These are phyloP conservation scores for Theobroma cacao DNA, from an alignment of 345 rosid genomes.

Conservation along the genomic window DNA sequence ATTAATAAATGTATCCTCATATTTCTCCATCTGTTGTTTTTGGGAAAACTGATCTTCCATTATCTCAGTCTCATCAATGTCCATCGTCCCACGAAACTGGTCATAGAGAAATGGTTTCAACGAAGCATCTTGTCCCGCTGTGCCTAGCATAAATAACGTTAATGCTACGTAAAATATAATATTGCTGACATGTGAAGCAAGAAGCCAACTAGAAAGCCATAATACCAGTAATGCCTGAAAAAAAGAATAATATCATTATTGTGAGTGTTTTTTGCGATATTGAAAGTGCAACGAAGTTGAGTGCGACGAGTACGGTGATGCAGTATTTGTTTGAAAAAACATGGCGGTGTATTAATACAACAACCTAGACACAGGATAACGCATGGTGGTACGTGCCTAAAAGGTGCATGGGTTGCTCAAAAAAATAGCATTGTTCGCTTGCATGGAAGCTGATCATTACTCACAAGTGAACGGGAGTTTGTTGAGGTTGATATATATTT, in stretches of 20 bases:
- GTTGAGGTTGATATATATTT: too few relatives aligned
- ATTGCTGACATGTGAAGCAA: background rate
- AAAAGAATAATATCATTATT: background rate
- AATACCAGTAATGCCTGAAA: background rate
- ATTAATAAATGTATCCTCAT: background rate
- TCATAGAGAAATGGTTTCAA: accelerated
- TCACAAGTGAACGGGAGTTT: too few relatives aligned
- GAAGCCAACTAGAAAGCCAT: background rate
- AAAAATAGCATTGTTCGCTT: too few relatives aligned
- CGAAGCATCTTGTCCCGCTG: background rate
- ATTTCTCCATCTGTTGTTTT: background rate
- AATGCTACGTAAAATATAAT: background rate
- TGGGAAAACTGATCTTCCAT: background rate
- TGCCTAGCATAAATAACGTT: background rate
- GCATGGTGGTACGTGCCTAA: too few relatives aligned
- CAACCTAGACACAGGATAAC: too few relatives aligned
- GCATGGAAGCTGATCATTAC: too few relatives aligned
- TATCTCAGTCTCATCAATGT: background rate
- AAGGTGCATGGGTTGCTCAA: too few relatives aligned
- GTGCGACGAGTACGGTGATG: too few relatives aligned
- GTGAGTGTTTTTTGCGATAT: too few relatives aligned
- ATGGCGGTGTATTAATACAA: too few relatives aligned
- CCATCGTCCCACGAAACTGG: background rate
- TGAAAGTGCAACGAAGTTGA: too few relatives aligned
- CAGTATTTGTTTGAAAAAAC: too few relatives aligned